These are phyloP conservation scores for Pyrenophora teres DNA, from an alignment of 2,329 filamentous ascomycete genomes.

Conservation along the genomic window DNA sequence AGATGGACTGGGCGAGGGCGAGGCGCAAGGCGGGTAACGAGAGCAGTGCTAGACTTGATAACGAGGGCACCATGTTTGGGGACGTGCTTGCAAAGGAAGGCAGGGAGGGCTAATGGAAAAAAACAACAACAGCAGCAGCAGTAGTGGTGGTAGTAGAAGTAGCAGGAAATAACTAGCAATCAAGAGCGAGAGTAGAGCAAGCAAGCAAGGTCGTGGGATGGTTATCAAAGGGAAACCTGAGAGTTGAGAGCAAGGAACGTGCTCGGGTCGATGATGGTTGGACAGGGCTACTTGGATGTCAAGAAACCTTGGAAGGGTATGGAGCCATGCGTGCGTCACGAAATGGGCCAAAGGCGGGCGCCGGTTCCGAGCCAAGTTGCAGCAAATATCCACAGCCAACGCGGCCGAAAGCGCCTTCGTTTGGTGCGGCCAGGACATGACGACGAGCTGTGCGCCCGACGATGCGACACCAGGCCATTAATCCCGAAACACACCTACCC, in stretches of 20 bases:
- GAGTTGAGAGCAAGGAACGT: not conserved
- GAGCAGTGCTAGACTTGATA: slow-evolving; percentile 24
- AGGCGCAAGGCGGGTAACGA: slow-evolving; percentile 14
- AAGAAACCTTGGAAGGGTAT: too few relatives aligned
- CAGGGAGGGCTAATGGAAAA: not conserved
- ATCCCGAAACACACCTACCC: not conserved
- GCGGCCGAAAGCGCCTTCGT: not conserved
- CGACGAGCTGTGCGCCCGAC: slow-evolving; percentile 4
- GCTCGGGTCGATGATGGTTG: slow-evolving; percentile 4
- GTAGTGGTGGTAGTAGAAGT: too few relatives aligned
- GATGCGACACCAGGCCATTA: not conserved
- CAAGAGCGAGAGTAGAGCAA: not conserved
- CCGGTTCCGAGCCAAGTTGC: too few relatives aligned
- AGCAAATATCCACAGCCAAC: too few relatives aligned
- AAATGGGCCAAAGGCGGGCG: slow-evolving; percentile 1
- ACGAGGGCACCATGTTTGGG: slow-evolving; percentile 28
- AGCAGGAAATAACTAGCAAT: slow-evolving; percentile 7
- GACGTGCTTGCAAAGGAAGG: not conserved
- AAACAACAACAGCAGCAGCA: not conserved
- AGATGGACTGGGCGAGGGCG: slow-evolving; percentile 39
- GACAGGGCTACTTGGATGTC: too few relatives aligned
- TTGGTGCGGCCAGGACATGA: slow-evolving; percentile 8
- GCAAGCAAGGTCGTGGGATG: not conserved
- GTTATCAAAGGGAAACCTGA: not conserved
- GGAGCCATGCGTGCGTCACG: slow-evolving; percentile 3